Conservation (phyloP, 2,329 filamentous ascomycete genomes). For the Capronia coronata region DNA sequence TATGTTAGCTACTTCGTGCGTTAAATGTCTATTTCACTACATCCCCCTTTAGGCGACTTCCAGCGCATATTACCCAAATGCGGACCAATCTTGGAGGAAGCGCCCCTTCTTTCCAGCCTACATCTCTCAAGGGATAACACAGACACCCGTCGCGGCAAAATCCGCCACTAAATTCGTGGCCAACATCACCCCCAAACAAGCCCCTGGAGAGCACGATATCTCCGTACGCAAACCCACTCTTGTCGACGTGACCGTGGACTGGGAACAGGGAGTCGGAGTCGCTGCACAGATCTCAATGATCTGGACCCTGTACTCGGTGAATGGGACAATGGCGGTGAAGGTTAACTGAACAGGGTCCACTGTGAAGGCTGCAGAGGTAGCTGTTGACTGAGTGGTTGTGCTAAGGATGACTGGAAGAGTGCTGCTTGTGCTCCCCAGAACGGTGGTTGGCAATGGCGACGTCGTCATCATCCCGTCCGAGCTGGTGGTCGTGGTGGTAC, state of each 20-base stretch:
- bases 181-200: slow-evolving; percentile 13
- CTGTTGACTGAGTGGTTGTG: slow-evolving; percentile 13
- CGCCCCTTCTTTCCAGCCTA: neutral
- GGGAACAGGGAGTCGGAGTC: slow-evolving; percentile 13
- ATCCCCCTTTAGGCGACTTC: too few species aligned
- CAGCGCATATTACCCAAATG: too few species aligned
- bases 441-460: neutral
- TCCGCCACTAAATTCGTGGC: slow-evolving; percentile 15
- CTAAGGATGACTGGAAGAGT: neutral
- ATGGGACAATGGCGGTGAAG: slow-evolving; percentile 15
- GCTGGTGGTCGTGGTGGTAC: slow-evolving; percentile 6
- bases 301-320: slow-evolving; percentile 18
- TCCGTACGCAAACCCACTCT: slow-evolving; percentile 13
- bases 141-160: slow-evolving; percentile 8
- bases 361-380: slow-evolving; percentile 6
- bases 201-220: slow-evolving; percentile 20
- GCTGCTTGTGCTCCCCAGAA: neutral
- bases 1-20: neutral
- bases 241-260: slow-evolving; percentile 10
- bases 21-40: neutral
- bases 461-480: slow-evolving; percentile 1
- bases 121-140: slow-evolving; percentile 7
- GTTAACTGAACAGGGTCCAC: slow-evolving; percentile 14
- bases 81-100: neutral
- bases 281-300: slow-evolving; percentile 17